Evolutionary conservation across 2,329 filamentous ascomycete genomes (phyloP), one percentile per base, ranked within the genome.

Genomic region (Xylariales sp.): DNA sequence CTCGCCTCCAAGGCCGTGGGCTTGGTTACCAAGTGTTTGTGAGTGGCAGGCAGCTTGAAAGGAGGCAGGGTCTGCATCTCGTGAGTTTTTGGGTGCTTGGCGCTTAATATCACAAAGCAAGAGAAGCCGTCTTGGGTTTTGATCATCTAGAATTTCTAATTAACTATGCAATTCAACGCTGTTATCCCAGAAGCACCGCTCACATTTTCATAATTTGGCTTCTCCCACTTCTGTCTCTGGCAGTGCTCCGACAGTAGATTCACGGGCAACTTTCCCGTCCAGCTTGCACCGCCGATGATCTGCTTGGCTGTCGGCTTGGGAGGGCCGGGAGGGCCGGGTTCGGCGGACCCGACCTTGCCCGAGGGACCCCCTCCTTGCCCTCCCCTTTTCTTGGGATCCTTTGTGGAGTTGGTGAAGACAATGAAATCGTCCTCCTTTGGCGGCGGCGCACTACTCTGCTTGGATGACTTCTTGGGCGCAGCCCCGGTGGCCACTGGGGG

Each of bases 261-360:
- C 47, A 96, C 86, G 2, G 93, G 93, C 21, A 98, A 69, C 61
- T 98, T 98, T 28, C 93, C 93, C 0, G 93, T 98, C 93, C 93
- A 98, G 50, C 89, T 96, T 41, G 88, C 81, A 33, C 93, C 93
- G 29, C 89, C 93, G 55, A 98, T 95, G 48, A 98, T 69, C 51
- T 94, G 88, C 61, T 84, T 83, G 30, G 76, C 74, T 2, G 81
- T 81, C 12, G 77, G 79, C 50, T 81, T 78, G 0, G 74, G 74
- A 4, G 72, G 72, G 0, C 63, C 71, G 3, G 56, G 46, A 3
- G 61, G 49, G 12, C 59, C 43, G 56, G 57, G 37, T 57, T 63
- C 46, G 50, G 49, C 40, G 40, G 53, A 18, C 45, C 46, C 42
- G 5, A 38, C 17, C 20, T 53, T 52, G 35, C 47, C 51, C 16